These are phyloP conservation scores for Boletus sp. DNA, from an alignment of 768 basidiomycete species.

Conservation along the genomic window DNA sequence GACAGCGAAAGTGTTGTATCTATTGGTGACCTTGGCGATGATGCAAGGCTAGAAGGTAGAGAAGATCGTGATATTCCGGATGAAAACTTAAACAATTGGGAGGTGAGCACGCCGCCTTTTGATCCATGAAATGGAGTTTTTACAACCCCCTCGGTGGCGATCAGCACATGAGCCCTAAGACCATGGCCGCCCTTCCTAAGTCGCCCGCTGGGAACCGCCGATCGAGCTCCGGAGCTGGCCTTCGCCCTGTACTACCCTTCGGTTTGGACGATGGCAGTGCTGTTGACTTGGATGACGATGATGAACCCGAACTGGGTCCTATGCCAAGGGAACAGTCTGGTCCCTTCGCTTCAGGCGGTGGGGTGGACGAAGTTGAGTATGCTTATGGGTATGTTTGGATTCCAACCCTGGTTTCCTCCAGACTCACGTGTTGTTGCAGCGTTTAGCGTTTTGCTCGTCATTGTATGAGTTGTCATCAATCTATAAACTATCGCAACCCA, in stretches of 20 bases:
- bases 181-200: slow-evolving; percentile 89
- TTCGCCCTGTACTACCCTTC: slow-evolving; percentile 78
- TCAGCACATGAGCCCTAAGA: slow-evolving; percentile 95
- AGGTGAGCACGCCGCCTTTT: slow-evolving; percentile 51
- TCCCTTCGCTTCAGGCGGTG: slow-evolving; percentile 75
- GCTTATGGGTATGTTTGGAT: slow-evolving; percentile 66
- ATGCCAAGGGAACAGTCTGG: slow-evolving; percentile 70
- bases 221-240: slow-evolving; percentile 77
- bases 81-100: slow-evolving; percentile 93
- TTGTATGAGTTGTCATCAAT: background rate
- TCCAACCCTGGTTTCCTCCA: background rate
- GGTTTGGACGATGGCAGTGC: slow-evolving; percentile 76
- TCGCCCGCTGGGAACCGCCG: slow-evolving; percentile 81
- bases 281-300: slow-evolving; percentile 69
- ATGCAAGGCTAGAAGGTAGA: slow-evolving; percentile 61
- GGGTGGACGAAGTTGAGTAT: slow-evolving; percentile 89
- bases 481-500: background rate
- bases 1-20: slow-evolving; percentile 92
- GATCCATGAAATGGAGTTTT: background rate
- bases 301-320: slow-evolving; percentile 68
- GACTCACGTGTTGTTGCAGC: slow-evolving; percentile 17
- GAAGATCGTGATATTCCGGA: slow-evolving; percentile 63
- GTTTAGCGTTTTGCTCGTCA: slow-evolving; percentile 13
- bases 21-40: slow-evolving; percentile 85
- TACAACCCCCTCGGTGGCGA: background rate